Evolutionary conservation across 371 early-diverging fungal genomes (phyloP).

Genomic region (Agmasoma carcini): DNA sequence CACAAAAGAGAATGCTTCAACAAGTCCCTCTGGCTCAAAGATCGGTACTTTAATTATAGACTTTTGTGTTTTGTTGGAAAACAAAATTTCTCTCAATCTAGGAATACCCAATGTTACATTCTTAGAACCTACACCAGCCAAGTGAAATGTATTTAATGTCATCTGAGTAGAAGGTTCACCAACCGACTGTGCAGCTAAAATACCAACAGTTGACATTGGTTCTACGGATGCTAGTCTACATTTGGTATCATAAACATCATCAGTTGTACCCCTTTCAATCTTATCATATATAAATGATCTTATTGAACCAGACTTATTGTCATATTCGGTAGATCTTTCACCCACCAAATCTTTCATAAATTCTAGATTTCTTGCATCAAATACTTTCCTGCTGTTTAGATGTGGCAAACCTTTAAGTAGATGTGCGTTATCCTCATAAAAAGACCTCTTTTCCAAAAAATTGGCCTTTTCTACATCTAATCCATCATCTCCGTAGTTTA

Average conservation of each 20-base stretch:
- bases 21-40: conserved; percentile 33
- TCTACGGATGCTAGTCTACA: conserved; percentile 61
- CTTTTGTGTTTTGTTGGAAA: conserved; percentile 75
- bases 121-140: conserved; percentile 97
- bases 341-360: no score
- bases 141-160: conserved; percentile 99
- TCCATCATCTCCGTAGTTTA: conserved; percentile 96
- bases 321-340: no score
- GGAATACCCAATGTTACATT: conserved; percentile 98
- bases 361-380: no score
- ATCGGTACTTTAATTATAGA: conserved; percentile 78
- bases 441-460: conserved; percentile 62
- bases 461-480: conserved; percentile 75
- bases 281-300: no score
- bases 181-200: conserved; percentile 89
- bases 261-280: neutral
- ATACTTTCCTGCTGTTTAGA: neutral
- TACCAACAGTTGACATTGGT: conserved; percentile 91
- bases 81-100: conserved; percentile 92
- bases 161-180: conserved; percentile 99
- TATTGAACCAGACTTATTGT: no score
- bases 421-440: conserved; percentile 59
- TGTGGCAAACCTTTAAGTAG: neutral
- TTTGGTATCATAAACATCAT: no score
- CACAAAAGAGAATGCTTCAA: no score